phyloP scores from a whole-genome alignment of 148 eudicot genomes.

The Rhododendron griersonianum region DNA sequence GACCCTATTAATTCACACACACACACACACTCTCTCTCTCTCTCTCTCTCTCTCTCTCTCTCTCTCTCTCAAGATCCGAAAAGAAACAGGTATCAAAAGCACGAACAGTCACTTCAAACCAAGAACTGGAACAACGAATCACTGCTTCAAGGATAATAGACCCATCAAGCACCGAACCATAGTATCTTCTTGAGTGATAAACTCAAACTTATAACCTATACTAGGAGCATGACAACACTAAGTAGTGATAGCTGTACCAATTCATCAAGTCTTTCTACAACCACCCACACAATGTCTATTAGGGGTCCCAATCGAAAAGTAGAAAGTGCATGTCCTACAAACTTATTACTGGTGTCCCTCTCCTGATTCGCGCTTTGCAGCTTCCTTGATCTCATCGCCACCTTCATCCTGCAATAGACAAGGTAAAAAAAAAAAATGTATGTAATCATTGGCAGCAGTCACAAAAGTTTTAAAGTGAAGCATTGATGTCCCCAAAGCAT shows the following conservation, averaged over 20 bases:
- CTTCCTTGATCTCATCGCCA: conserved; percentile 64
- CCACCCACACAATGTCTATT: conserved; percentile 9
- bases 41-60: neutral
- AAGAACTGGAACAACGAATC: neutral
- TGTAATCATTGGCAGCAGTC: neutral
- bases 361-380: conserved; percentile 31
- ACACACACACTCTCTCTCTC: too few species aligned
- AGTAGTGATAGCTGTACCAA: conserved; percentile 7
- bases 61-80: neutral
- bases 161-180: neutral
- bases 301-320: conserved; percentile 3
- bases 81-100: neutral
- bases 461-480: neutral
- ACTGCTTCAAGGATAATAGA: neutral
- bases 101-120: neutral
- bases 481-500: neutral
- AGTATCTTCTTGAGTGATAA: neutral
- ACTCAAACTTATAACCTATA: conserved; percentile 12
- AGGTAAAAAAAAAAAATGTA: neutral
- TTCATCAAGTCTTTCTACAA: conserved; percentile 7
- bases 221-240: conserved; percentile 7
- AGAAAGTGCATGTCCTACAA: conserved; percentile 9
- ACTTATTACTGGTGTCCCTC: conserved; percentile 25
- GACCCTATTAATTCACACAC: conserved; percentile 41
- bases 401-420: conserved; percentile 47